These are phyloP conservation scores for Cladosporium sp. DNA, from an alignment of 2,329 filamentous ascomycete genomes.

Conservation along the genomic window DNA sequence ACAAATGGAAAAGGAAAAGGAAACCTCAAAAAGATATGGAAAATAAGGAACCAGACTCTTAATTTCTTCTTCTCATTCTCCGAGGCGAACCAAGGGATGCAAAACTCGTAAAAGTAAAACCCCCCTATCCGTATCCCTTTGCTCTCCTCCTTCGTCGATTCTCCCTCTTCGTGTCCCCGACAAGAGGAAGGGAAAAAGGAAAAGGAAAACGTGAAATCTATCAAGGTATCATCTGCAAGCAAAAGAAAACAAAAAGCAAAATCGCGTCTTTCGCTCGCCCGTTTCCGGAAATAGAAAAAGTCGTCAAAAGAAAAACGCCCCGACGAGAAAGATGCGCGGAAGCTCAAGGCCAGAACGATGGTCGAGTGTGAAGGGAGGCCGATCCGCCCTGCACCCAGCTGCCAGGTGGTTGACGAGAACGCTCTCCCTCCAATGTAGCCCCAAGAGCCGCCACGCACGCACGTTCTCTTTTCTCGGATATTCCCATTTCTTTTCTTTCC, in stretches of 20 bases:
- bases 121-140: too few relatives aligned
- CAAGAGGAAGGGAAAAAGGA: background rate
- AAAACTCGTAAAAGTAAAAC: too few relatives aligned
- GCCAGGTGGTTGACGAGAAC: constrained; percentile 13
- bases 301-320: background rate
- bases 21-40: too few relatives aligned
- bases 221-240: constrained; percentile 21
- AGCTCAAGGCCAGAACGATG: constrained; percentile 10
- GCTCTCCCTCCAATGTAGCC: background rate
- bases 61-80: too few relatives aligned
- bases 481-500: constrained; percentile 3
- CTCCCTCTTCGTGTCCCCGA: background rate
- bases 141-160: too few relatives aligned
- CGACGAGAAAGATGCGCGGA: constrained; percentile 7
- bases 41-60: too few relatives aligned
- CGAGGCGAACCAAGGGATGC: too few relatives aligned
- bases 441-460: constrained; percentile 12
- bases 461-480: constrained; percentile 6
- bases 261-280: constrained; percentile 9
- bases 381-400: constrained; percentile 13
- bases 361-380: constrained; percentile 2
- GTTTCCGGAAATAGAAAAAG: too few relatives aligned
- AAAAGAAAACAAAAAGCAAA: constrained; percentile 5
- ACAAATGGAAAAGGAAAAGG: too few relatives aligned
- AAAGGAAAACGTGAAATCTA: constrained; percentile 13